These are phyloP conservation scores for Globisporangium middletonii DNA, from an alignment of 352 stramenopile genomes.

Conservation along the genomic window DNA sequence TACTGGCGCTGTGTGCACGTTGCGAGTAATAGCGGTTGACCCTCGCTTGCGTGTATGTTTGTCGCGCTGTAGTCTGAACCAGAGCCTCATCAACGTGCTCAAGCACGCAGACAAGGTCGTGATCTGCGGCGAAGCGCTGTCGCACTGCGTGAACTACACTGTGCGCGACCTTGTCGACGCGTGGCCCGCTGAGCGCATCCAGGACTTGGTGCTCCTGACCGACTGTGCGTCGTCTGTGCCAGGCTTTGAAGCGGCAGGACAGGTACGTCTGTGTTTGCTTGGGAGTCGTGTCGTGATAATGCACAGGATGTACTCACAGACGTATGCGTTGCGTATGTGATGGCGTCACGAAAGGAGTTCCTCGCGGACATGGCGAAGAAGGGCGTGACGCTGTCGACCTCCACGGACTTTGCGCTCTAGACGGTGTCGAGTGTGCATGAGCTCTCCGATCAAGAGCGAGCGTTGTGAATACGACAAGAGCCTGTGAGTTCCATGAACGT, in stretches of 20 bases:
- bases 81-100: slow-evolving; percentile 80
- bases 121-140: slow-evolving; percentile 93
- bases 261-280: slow-evolving; percentile 24
- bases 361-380: slow-evolving; percentile 52
- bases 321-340: background rate
- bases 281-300: no score
- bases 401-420: slow-evolving; percentile 30
- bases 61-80: slow-evolving; percentile 62
- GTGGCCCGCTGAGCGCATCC: slow-evolving; percentile 69
- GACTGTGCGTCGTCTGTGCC: slow-evolving; percentile 70
- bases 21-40: background rate
- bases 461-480: background rate
- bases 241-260: slow-evolving; percentile 59
- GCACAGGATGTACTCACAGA: background rate
- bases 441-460: no score
- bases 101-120: slow-evolving; percentile 82
- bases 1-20: background rate
- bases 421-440: background rate
- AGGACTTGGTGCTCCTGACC: slow-evolving; percentile 70
- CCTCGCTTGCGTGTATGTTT: background rate
- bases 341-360: slow-evolving; percentile 30
- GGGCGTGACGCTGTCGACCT: slow-evolving; percentile 59
- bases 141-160: slow-evolving; percentile 97
- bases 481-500: no score
- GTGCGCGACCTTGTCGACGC: slow-evolving; percentile 86